Evolutionary conservation across 2,329 filamentous ascomycete species (phyloP).

Genomic region (Trichoderma brevicompactum): DNA sequence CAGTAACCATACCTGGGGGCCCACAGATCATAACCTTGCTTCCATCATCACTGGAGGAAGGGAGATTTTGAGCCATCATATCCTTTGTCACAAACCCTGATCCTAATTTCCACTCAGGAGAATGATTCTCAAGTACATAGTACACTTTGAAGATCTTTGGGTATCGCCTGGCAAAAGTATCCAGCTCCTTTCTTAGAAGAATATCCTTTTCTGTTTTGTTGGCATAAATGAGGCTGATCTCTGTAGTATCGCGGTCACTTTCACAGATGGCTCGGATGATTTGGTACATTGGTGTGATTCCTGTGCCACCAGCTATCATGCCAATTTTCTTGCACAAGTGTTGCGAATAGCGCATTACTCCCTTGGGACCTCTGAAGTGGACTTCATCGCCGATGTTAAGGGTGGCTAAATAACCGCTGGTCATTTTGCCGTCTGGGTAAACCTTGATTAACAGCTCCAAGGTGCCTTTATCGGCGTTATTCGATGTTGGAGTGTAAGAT

Average conservation of each 20-base stretch:
- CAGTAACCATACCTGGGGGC: constrained; percentile 63
- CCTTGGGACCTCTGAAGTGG: constrained; percentile 60
- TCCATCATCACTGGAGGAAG: constrained; percentile 48
- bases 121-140: constrained; percentile 58
- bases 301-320: constrained; percentile 57
- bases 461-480: constrained; percentile 47
- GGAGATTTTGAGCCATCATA: constrained; percentile 54
- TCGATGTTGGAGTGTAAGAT: constrained; percentile 79
- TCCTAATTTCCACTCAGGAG: constrained; percentile 52
- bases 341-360: constrained; percentile 33
- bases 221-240: constrained; percentile 62
- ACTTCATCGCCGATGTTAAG: constrained; percentile 55
- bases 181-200: constrained; percentile 59
- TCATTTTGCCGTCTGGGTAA: constrained; percentile 55
- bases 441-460: constrained; percentile 57
- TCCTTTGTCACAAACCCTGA: constrained; percentile 57
- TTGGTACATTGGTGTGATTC: constrained; percentile 49
- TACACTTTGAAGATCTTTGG: constrained; percentile 59
- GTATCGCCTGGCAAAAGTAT: constrained; percentile 55
- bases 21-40: constrained; percentile 62
- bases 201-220: constrained; percentile 64
- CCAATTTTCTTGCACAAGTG: constrained; percentile 49
- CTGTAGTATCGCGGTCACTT: constrained; percentile 59
- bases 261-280: constrained; percentile 67
- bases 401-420: constrained; percentile 47